Base-by-base conservation (phyloP, 169 alveolate species). In the Cryptosporidium ryanae region DNA sequence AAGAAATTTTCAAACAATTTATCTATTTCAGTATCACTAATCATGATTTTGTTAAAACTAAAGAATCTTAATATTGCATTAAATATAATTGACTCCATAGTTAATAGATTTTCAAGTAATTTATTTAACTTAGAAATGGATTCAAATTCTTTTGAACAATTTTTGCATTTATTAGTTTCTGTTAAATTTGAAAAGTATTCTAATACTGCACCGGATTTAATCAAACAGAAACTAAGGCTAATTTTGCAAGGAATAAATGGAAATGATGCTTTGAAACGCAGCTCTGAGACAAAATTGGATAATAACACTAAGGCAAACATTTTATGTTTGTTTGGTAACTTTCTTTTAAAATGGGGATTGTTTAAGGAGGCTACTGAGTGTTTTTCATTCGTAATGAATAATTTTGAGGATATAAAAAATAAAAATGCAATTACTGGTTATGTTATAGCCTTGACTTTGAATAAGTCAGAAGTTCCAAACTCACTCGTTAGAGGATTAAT, bases 281-380 rank as follows among this genome's bases (percentile, higher is more conserved):
- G 46, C n/a, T n/a, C n/a, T 38, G 46, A 38, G 8, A 38, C 8
- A 10, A 38, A 38, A 38, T 23, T 65, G 7, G 63, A 76, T 29
- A 43, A 38, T n/a, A 52, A 32, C 13, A 32, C 18, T 7, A 7
- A 50, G 31, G 27, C 87, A 27, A 32, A 52, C 25, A 6, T 76
- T 21, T 32, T 76, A 59, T 59, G 64, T 61, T 34, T 76, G 6
- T 65, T 76, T 32, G 87, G 87, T 15, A 76, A 76, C 17, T 52
- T 32, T 25, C 64, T 76, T 13, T 32, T 76, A 59, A 38, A 38
- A 3, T 21, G 12, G n/a, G 65, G 68, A 13, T 18, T 76, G 18
- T 4, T 1, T 29, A n/a, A 21, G 3, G 71, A 76, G 29, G 63
- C 87, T 8, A 54, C 71, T 43, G 87, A 76, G 15, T 76, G 87